A percentile compares a stretch with the other conserved stretches of the same genome.
Evolutionary conservation across 2,329 filamentous ascomycete genomes (phyloP).

Genomic region (Nemania sp.): DNA sequence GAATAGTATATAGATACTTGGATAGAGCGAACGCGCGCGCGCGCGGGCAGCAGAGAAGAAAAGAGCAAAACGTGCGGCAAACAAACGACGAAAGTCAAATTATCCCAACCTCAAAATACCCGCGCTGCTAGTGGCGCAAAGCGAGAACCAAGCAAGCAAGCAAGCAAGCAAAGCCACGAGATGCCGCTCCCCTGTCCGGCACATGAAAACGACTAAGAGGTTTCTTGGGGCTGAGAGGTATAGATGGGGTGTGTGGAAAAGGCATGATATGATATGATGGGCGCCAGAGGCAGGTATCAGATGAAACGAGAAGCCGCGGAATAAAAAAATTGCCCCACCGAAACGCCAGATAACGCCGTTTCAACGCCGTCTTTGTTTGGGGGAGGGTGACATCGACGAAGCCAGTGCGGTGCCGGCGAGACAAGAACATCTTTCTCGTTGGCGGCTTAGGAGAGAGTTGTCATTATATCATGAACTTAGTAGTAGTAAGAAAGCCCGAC

Average conservation of each 20-base stretch:
- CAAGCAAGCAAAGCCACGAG: neutral
- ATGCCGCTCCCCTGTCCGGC: neutral
- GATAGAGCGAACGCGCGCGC: no score
- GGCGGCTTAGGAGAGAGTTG: neutral
- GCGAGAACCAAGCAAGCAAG: no score
- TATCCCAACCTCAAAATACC: neutral
- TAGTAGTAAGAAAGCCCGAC: neutral
- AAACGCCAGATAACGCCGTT: conserved; percentile 27
- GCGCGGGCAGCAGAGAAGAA: neutral
- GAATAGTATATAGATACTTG: neutral
- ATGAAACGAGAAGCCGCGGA: conserved; percentile 21
- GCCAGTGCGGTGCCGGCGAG: conserved; percentile 11
- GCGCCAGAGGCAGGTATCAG: conserved; percentile 35
- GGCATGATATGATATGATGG: conserved; percentile 5
- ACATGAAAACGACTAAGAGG: neutral
- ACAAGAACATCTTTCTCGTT: neutral
- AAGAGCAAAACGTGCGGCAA: neutral
- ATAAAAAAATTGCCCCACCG: conserved; percentile 20
- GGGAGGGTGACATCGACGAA: conserved; percentile 1
- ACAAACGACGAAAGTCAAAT: neutral
- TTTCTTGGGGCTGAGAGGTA: neutral
- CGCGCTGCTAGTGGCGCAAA: neutral
- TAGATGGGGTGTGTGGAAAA: neutral
- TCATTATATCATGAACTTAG: conserved; percentile 17
- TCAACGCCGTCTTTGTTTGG: conserved; percentile 34